Conservation (phyloP, 495 filamentous ascomycete genomes). For the Terfezia claveryi region DNA sequence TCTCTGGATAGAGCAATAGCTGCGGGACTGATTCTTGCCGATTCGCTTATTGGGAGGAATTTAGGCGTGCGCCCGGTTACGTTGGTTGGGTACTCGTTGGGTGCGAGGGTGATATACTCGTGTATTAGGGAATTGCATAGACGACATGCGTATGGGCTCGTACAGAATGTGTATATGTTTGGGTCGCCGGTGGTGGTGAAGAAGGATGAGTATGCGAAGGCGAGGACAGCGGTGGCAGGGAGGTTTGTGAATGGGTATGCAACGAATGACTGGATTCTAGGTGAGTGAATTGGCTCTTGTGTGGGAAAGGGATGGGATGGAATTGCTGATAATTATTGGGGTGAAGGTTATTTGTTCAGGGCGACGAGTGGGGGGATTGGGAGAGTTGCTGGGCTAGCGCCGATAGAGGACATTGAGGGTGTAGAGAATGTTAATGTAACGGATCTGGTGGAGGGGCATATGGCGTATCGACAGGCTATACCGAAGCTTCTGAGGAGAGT, state of each 20-base stretch:
- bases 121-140: slow-evolving; percentile 72
- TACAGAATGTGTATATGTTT: slow-evolving; percentile 92
- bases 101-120: slow-evolving; percentile 77
- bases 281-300: not conserved
- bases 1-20: slow-evolving; percentile 72
- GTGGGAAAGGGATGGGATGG: not conserved
- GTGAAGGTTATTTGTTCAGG: slow-evolving; percentile 65
- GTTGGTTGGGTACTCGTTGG: slow-evolving; percentile 89
- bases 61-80: slow-evolving; percentile 81
- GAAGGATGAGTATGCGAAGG: slow-evolving; percentile 70
- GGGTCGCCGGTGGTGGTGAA: slow-evolving; percentile 82
- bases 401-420: slow-evolving; percentile 51
- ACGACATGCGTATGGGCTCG: slow-evolving; percentile 68
- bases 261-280: slow-evolving; percentile 90
- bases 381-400: slow-evolving; percentile 70
- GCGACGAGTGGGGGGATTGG: slow-evolving; percentile 82
- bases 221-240: slow-evolving; percentile 60
- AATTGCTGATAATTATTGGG: not conserved
- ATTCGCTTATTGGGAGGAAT: slow-evolving; percentile 81
- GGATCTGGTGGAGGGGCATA: slow-evolving; percentile 71
- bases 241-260: slow-evolving; percentile 90
- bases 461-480: slow-evolving; percentile 89
- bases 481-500: slow-evolving; percentile 62
- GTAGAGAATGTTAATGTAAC: slow-evolving; percentile 85
- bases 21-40: slow-evolving; percentile 83